A percentile compares a stretch with the other conserved stretches of the same genome.
Evolutionary conservation across 2,329 filamentous ascomycete genomes (phyloP).

Genomic region (Microsporum audouinii): DNA sequence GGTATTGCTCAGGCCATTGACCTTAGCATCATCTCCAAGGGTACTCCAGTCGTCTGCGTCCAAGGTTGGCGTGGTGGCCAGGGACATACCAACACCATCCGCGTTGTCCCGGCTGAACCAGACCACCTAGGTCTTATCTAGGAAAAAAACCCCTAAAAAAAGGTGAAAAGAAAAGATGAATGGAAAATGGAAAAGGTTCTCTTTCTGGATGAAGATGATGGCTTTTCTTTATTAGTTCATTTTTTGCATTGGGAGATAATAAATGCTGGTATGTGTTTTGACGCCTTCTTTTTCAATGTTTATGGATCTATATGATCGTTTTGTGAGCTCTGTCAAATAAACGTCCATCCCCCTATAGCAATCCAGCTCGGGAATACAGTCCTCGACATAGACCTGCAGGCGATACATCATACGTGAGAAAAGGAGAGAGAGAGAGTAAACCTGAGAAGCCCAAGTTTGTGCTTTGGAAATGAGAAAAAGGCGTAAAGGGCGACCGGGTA

Average conservation of each 20-base stretch:
- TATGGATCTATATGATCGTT: not conserved
- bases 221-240: not conserved
- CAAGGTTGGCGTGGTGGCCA: slow-evolving; percentile 58
- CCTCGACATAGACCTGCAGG: not conserved
- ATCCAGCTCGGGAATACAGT: not conserved
- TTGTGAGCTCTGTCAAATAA: not conserved
- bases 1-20: slow-evolving; percentile 77
- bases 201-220: not conserved
- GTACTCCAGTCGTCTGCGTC: slow-evolving; percentile 57
- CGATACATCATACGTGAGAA: not conserved
- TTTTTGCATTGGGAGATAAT: not conserved
- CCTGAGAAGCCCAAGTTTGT: no score
- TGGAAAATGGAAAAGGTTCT: not conserved
- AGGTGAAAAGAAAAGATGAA: not conserved
- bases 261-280: not conserved
- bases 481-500: not conserved
- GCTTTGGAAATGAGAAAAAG: not conserved
- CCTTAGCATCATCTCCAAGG: slow-evolving; percentile 68
- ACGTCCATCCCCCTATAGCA: not conserved
- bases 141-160: not conserved
- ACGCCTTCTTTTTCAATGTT: not conserved
- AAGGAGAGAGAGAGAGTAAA: not conserved
- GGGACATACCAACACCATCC: slow-evolving; percentile 56
- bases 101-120: slow-evolving; percentile 40
- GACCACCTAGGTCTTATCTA: slow-evolving; percentile 28